Evolutionary conservation across 1,284 basidiomycete genomes (phyloP).

Genomic region (Pseudozyma flocculosa): DNA sequence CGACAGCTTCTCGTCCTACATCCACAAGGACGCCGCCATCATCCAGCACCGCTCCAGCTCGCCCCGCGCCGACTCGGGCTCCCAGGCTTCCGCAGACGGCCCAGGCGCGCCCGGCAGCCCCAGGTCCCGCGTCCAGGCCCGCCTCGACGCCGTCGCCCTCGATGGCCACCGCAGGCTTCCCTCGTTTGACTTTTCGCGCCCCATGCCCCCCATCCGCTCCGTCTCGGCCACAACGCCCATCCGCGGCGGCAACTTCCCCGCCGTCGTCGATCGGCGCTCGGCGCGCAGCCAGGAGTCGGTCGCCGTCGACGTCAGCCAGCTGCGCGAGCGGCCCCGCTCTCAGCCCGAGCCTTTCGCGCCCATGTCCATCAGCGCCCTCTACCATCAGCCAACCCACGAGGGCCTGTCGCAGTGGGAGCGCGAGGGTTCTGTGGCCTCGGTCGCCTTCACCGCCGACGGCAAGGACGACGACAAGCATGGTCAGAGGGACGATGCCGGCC

Average conservation of each 20-base stretch:
- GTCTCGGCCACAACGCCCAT: background rate
- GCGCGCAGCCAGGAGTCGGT: background rate
- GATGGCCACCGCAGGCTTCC: background rate
- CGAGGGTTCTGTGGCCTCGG: background rate
- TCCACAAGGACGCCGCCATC: slow-evolving; percentile 36
- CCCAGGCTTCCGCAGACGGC: background rate
- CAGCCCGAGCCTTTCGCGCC: background rate
- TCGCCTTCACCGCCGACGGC: background rate
- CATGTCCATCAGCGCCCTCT: background rate
- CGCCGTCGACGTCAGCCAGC: background rate
- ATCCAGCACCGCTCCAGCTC: slow-evolving; percentile 38
- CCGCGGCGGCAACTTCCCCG: background rate
- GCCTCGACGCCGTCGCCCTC: background rate
- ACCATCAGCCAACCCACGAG: background rate
- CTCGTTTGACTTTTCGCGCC: background rate
- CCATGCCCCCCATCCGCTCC: background rate
- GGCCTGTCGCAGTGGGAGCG: background rate
- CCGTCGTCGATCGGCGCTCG: background rate
- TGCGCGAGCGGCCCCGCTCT: background rate
- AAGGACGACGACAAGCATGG: background rate
- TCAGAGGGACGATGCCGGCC: slow-evolving; percentile 6
- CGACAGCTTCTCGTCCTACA: slow-evolving; percentile 42
- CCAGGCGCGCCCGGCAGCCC: background rate
- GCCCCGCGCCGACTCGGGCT: slow-evolving; percentile 15
- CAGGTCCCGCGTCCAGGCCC: background rate